These are phyloP conservation scores for Polytrichum formosum DNA, from an alignment of 225 moss, liverwort and hornwort species.

Conservation along the genomic window DNA sequence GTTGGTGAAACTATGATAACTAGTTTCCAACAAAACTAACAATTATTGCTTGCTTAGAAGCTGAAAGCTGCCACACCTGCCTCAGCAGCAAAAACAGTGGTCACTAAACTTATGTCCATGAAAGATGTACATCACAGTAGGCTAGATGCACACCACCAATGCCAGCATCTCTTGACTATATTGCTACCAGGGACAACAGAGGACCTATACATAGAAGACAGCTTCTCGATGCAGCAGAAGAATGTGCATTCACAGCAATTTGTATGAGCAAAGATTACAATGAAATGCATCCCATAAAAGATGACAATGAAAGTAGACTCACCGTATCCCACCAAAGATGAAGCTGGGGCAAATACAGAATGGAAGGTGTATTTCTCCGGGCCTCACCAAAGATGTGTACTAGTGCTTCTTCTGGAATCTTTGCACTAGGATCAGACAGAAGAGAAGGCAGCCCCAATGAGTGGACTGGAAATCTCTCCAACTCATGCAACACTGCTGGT, in stretches of 20 bases:
- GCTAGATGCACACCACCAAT: no score
- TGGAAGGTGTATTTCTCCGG: slow-evolving; percentile 71
- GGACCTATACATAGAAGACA: no score
- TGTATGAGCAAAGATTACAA: background rate
- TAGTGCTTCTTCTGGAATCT: slow-evolving; percentile 75
- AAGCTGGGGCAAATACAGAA: slow-evolving; percentile 81
- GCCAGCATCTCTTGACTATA: no score
- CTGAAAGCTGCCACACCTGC: no score
- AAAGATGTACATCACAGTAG: no score
- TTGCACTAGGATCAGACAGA: slow-evolving; percentile 74
- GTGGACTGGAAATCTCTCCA: slow-evolving; percentile 80
- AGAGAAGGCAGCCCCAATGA: slow-evolving; percentile 74
- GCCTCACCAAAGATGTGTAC: slow-evolving; percentile 84
- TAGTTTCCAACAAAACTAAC: background rate
- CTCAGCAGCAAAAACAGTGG: no score
- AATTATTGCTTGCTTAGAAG: no score
- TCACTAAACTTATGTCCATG: no score
- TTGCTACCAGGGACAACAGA: no score
- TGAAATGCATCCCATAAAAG: background rate
- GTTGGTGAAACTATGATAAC: background rate
- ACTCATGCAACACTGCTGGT: slow-evolving; percentile 70
- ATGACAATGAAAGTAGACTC: slow-evolving; percentile 5
- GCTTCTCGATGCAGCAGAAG: background rate
- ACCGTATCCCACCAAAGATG: slow-evolving; percentile 92
- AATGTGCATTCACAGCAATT: background rate